Evolutionary conservation across 129 eudicot genomes (phyloP), one percentile per base, ranked within the genome.

Genomic region (Apium graveolens): DNA sequence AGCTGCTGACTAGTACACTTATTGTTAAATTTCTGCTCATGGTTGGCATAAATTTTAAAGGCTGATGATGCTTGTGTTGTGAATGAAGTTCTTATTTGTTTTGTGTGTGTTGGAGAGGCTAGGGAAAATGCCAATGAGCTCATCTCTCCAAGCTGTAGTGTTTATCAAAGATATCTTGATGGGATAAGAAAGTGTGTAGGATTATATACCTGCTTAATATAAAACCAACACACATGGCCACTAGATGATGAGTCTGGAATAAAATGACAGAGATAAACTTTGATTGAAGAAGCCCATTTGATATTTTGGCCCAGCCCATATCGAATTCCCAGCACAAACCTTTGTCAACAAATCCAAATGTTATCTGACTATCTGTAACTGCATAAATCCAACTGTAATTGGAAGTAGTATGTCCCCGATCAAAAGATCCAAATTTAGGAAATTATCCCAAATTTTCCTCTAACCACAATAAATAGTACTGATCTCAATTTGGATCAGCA

Each of bases 51-150:
- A 2, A 11, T 60, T 26, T n/a, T 60, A 10, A 60, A 60, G 34
- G 62, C 37, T 2, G 82, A 8, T 60, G 78, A 78, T 10, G 83
- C 45, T 78, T 78, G 77, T 43, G 75, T 21, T 14, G 39, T 46
- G 76, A 37, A 78, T 32, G 74, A 43, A 66, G 34, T 76, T 51
- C 31, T 73, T 71, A 70, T 75, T 11, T 44, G 76, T 17, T 76
- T 76, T 70, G 80, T 62, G 89, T 84, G 84, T 35, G 51, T 74
- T 14, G 62, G 55, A 45, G 86, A 73, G 39, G 75, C 78, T 16
- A 83, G 81, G 70, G 88, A 85, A 69, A 85, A 79, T 71, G 81
- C 81, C 11, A 85, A 69, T 65, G 88, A 55, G 79, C 74, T 78
- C 88, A 85, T 82, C 49, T 32, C 75, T 60, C 68, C 26, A 24